Percentiles rank a stretch among this genome's conserved stretches.
phyloP scores from a whole-genome alignment of 202 grass and related monocot genomes.

The Zoysia matrella region DNA sequence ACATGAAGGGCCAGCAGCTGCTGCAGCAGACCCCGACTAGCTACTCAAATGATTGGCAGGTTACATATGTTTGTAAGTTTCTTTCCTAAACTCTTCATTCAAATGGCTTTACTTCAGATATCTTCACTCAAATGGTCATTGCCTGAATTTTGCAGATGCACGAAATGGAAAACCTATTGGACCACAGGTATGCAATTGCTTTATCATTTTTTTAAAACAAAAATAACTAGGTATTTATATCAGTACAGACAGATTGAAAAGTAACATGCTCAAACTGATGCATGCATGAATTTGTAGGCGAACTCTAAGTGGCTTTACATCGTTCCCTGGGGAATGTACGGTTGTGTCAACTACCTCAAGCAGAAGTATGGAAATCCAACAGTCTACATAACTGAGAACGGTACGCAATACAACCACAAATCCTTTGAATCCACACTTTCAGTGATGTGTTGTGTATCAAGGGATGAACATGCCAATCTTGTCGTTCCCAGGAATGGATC shows the following conservation, averaged over 20 bases:
- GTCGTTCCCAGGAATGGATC: conserved; percentile 69
- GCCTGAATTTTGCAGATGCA: conserved; percentile 36
- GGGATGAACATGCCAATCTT: not conserved
- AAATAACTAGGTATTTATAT: not conserved
- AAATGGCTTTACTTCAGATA: not conserved
- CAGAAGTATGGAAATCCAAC: conserved; percentile 71
- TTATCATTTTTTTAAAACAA: not conserved
- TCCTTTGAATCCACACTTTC: not conserved
- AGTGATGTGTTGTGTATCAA: conserved; percentile 3
- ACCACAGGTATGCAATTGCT: conserved; percentile 41
- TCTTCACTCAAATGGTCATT: conserved; percentile 7
- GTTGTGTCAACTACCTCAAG: conserved; percentile 76
- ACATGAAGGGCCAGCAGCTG: conserved; percentile 53
- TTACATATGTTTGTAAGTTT: conserved; percentile 61
- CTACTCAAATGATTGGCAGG: conserved; percentile 76
- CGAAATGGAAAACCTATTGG: conserved; percentile 62
- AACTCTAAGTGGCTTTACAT: conserved; percentile 87
- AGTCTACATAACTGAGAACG: conserved; percentile 81
- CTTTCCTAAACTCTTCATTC: not conserved
- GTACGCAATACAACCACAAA: conserved; percentile 37
- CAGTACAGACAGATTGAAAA: not conserved
- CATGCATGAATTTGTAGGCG: conserved; percentile 49
- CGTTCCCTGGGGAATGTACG: conserved; percentile 63
- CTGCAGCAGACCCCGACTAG: conserved; percentile 42
- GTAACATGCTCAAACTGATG: not conserved